Conservation (phyloP, 169 alveolate genomes). For the Cryptosporidium tyzzeri region DNA sequence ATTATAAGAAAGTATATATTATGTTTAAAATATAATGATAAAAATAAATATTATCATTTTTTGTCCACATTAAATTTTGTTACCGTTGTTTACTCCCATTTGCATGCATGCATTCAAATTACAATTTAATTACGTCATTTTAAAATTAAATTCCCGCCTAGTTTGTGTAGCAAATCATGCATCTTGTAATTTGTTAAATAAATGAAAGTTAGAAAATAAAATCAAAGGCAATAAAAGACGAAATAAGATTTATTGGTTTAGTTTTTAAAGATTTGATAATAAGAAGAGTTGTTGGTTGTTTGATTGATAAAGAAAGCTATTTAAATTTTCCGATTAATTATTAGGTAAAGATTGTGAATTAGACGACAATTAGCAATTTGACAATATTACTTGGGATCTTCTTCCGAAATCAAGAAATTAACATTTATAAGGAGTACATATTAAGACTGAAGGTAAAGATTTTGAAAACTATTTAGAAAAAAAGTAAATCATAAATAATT, state of each 20-base stretch:
- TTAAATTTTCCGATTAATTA: too few relatives aligned
- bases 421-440: too few relatives aligned
- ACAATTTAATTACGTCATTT: slow-evolving; percentile 11
- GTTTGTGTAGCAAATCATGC: slow-evolving; percentile 11
- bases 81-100: neutral
- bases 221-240: neutral
- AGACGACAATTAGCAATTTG: neutral
- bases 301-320: neutral
- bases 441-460: too few relatives aligned
- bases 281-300: too few relatives aligned
- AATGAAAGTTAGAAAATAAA: neutral
- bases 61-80: neutral
- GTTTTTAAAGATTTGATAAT: too few relatives aligned
- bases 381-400: neutral
- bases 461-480: neutral
- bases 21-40: neutral
- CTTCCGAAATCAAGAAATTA: too few relatives aligned
- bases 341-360: neutral
- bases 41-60: neutral
- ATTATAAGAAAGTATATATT: neutral
- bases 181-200: slow-evolving; percentile 8
- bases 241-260: neutral
- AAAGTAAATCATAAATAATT: neutral
- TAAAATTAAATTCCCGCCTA: neutral
- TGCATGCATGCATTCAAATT: slow-evolving; percentile 2